Percentiles rank a stretch among this genome's conserved stretches.
Evolutionary conservation across 1,284 basidiomycete genomes (phyloP).

Genomic region (Trametes sp.): DNA sequence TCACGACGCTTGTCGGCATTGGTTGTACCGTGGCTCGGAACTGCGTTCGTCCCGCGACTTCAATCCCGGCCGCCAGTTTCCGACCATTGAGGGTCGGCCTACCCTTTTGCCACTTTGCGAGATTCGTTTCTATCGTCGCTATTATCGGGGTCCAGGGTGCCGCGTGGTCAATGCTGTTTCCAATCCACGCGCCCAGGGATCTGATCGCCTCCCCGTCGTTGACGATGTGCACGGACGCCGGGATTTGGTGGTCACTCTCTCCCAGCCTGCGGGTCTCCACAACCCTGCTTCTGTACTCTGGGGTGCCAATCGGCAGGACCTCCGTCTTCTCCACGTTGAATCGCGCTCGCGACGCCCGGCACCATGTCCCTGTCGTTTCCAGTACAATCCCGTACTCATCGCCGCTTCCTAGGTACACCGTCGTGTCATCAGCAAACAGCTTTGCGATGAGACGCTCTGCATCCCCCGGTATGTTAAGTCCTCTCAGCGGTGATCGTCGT

Average conservation of each 20-base stretch:
- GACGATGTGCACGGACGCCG: conserved; percentile 24
- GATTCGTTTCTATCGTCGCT: neutral
- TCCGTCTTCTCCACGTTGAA: conserved; percentile 47
- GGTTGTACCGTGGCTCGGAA: conserved; percentile 20
- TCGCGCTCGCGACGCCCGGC: conserved; percentile 39
- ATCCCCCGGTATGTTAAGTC: conserved; percentile 36
- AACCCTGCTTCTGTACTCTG: conserved; percentile 20
- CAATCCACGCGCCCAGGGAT: conserved; percentile 40
- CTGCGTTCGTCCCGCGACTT: conserved; percentile 30
- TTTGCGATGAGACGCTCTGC: conserved; percentile 28
- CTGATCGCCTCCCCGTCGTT: conserved; percentile 26
- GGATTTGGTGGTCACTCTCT: neutral
- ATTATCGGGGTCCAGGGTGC: neutral
- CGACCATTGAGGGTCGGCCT: conserved; percentile 32
- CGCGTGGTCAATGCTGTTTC: conserved; percentile 29
- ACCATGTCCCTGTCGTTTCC: conserved; percentile 38
- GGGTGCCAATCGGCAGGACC: conserved; percentile 41
- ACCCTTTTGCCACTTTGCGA: conserved; percentile 27
- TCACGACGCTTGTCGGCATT: conserved; percentile 28
- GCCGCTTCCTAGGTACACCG: too few relatives aligned
- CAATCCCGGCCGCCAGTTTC: conserved; percentile 29
- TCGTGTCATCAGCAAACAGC: conserved; percentile 45
- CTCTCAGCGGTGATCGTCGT: conserved; percentile 40
- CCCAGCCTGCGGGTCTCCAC: neutral
- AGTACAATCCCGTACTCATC: conserved; percentile 32